phyloP scores from a whole-genome alignment of 2,329 filamentous ascomycete genomes.

The Pyricularia sp. region DNA sequence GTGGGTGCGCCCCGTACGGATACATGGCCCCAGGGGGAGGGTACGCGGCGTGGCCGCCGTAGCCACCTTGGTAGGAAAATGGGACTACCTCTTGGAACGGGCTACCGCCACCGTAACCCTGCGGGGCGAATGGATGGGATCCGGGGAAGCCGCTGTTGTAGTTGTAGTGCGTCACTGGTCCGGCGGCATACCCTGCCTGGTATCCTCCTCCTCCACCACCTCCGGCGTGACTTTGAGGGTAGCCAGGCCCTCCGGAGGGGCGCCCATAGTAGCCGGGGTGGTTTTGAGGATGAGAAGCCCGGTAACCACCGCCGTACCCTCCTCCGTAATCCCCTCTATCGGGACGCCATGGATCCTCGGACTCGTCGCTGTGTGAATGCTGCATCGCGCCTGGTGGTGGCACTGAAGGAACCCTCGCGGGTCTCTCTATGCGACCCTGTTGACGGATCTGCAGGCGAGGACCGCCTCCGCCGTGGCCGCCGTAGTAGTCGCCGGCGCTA shows the following conservation, averaged over 20 bases:
- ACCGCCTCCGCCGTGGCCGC: background rate
- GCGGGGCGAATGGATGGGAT: conserved; percentile 33
- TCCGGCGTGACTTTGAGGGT: conserved; percentile 37
- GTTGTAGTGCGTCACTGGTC: conserved; percentile 38
- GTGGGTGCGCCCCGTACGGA: conserved; percentile 31
- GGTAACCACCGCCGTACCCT: conserved; percentile 16
- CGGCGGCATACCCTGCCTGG: background rate
- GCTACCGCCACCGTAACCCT: conserved; percentile 24
- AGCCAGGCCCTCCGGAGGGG: conserved; percentile 21
- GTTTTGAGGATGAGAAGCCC: conserved; percentile 20
- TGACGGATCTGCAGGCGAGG: background rate
- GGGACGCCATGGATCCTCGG: conserved; percentile 41
- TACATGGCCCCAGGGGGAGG: conserved; percentile 20
- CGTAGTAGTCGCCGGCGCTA: background rate
- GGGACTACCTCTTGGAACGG: conserved; percentile 27
- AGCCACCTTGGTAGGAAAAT: conserved; percentile 35
- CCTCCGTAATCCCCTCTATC: conserved; percentile 46
- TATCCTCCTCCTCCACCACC: conserved; percentile 22
- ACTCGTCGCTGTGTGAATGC: background rate
- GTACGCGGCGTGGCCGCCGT: conserved; percentile 16
- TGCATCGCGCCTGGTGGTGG: background rate
- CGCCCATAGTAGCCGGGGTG: conserved; percentile 19
- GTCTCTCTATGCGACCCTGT: background rate
- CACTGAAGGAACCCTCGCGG: background rate
- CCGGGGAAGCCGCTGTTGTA: conserved; percentile 21